Evolutionary conservation across 768 basidiomycete species (phyloP).

Genomic region (Mycena latifolia): DNA sequence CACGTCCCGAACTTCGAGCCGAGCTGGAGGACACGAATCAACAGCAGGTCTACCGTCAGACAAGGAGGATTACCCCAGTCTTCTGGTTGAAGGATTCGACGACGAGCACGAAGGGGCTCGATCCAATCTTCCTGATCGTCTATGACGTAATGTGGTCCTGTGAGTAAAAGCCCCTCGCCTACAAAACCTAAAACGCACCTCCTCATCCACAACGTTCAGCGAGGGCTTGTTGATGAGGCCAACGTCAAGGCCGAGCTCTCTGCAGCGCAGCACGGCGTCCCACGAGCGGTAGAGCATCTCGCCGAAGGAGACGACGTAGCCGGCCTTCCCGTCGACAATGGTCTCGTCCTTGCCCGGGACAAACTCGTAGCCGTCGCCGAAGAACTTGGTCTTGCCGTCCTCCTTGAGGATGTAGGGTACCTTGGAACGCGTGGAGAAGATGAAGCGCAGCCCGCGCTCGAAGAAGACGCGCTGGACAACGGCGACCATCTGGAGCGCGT

Average conservation of each 20-base stretch:
- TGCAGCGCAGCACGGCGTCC: conserved; percentile 84
- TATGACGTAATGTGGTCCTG: conserved; percentile 42
- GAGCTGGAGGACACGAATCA: conserved; percentile 54
- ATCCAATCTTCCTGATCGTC: conserved; percentile 78
- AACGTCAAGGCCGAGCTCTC: conserved; percentile 81
- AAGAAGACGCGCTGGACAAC: conserved; percentile 86
- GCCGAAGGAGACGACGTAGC: conserved; percentile 88
- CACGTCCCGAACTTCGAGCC: conserved; percentile 90
- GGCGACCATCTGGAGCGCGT: conserved; percentile 83
- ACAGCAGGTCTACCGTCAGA: not conserved
- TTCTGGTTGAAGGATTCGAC: conserved; percentile 91
- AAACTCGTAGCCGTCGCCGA: conserved; percentile 80
- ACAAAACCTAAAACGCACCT: conserved; percentile 52
- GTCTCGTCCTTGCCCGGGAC: conserved; percentile 88
- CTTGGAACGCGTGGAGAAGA: conserved; percentile 92
- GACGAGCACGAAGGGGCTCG: conserved; percentile 83
- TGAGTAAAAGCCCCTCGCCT: not conserved
- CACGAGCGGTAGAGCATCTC: conserved; percentile 89
- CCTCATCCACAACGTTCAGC: conserved; percentile 86
- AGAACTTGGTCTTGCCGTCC: conserved; percentile 75
- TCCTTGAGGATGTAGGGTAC: conserved; percentile 88
- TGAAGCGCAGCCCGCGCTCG: conserved; percentile 83
- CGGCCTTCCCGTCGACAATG: conserved; percentile 80
- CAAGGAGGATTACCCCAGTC: conserved; percentile 70
- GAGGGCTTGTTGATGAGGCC: conserved; percentile 91